Percentiles rank a stretch among this genome's conserved stretches.
phyloP scores from a whole-genome alignment of 2,329 filamentous ascomycete species.

The Leptographium procerum region DNA sequence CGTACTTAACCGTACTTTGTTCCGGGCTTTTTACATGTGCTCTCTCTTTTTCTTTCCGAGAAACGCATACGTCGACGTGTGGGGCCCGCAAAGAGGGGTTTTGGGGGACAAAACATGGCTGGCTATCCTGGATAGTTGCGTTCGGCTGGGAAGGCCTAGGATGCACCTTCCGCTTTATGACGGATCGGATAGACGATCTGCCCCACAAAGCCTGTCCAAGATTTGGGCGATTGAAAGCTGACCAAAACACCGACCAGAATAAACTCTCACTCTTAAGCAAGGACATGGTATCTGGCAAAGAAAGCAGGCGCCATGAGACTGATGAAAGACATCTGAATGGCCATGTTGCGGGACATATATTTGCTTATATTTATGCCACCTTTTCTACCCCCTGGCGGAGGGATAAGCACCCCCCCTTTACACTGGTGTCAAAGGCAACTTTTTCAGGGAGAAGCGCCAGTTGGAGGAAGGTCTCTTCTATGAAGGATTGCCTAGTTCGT shows the following conservation, averaged over 20 bases:
- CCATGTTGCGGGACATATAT: too few species aligned
- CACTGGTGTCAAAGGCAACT: neutral
- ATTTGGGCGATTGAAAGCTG: neutral
- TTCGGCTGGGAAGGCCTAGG: neutral
- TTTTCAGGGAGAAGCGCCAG: neutral
- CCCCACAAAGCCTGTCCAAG: neutral
- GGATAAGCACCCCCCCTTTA: neutral
- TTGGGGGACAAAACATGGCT: neutral
- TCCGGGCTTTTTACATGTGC: neutral
- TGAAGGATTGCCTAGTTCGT: too few species aligned
- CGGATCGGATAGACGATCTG: neutral
- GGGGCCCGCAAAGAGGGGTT: neutral
- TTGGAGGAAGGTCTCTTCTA: too few species aligned
- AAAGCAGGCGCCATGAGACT: too few species aligned
- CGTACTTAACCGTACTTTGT: neutral
- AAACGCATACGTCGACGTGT: neutral
- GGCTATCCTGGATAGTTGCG: neutral
- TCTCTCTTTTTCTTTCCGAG: neutral
- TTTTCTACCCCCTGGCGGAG: neutral
- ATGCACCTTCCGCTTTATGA: neutral
- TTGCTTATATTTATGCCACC: neutral
- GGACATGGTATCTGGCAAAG: too few species aligned
- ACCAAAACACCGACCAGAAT: too few species aligned
- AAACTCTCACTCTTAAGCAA: too few species aligned
- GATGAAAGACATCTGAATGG: too few species aligned